Evolutionary conservation across 2,329 filamentous ascomycete species (phyloP).

Genomic region (Sporothrix sp.): DNA sequence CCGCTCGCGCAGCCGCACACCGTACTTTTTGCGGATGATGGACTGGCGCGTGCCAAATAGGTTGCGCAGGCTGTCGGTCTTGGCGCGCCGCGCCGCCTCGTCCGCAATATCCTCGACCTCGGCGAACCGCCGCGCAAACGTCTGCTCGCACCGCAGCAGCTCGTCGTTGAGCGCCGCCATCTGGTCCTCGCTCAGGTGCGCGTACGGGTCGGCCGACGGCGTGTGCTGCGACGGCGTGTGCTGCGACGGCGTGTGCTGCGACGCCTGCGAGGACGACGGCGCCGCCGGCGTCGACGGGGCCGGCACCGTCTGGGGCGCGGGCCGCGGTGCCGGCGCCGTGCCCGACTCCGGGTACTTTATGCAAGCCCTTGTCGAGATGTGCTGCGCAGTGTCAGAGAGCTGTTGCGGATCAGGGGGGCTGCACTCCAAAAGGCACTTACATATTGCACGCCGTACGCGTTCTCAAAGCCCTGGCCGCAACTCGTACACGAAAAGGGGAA

Average conservation of each 20-base stretch:
- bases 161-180: constrained; percentile 28
- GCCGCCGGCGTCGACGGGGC: neutral
- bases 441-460: constrained; percentile 33
- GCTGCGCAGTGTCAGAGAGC: no score
- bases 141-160: constrained; percentile 28
- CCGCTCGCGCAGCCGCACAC: constrained; percentile 42
- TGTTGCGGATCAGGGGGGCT: no score
- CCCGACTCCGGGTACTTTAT: neutral
- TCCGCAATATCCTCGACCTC: constrained; percentile 32
- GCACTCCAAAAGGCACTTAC: no score
- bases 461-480: constrained; percentile 38
- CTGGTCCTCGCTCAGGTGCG: constrained; percentile 30
- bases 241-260: no score
- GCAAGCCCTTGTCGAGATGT: neutral
- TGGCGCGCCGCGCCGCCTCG: constrained; percentile 23
- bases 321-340: neutral
- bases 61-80: constrained; percentile 38
- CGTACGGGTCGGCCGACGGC: constrained; percentile 31
- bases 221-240: neutral
- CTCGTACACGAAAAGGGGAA: constrained; percentile 33
- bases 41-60: constrained; percentile 47
- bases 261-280: no score
- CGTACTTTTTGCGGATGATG: constrained; percentile 47
- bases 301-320: neutral
- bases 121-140: constrained; percentile 33